These are phyloP conservation scores for Trypanosoma brucei DNA, from an alignment of 208 protist species.

Conservation along the genomic window DNA sequence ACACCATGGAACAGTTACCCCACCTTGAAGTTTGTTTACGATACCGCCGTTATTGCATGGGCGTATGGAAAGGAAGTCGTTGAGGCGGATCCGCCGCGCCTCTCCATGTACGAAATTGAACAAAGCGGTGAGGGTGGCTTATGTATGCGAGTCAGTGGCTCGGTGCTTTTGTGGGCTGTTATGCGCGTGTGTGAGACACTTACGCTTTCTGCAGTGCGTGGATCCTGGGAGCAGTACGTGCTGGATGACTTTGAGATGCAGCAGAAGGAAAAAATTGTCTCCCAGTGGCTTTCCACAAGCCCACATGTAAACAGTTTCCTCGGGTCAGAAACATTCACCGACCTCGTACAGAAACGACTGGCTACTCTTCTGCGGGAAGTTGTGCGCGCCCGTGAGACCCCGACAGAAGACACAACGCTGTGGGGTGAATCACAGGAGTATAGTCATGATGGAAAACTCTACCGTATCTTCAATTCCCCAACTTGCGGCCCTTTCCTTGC, in stretches of 20 bases:
- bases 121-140: constrained; percentile 36
- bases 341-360: constrained; percentile 35
- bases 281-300: constrained; percentile 35
- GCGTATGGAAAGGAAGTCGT: constrained; percentile 22
- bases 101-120: constrained; percentile 30
- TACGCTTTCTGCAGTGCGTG: constrained; percentile 22
- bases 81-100: constrained; percentile 17
- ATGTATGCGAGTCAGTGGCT: constrained; percentile 30
- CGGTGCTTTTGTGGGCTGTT: constrained; percentile 34
- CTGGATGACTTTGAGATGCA: constrained; percentile 39
- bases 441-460: constrained; percentile 65
- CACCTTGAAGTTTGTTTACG: constrained; percentile 61
- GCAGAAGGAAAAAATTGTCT: constrained; percentile 36
- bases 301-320: constrained; percentile 34
- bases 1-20: constrained; percentile 70
- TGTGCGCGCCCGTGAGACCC: constrained; percentile 48
- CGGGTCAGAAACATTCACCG: constrained; percentile 30
- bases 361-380: constrained; percentile 51
- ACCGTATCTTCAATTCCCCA: constrained; percentile 65
- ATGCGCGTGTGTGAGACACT: constrained; percentile 38
- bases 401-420: constrained; percentile 26
- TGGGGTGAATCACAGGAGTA: constrained; percentile 37
- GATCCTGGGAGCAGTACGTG: constrained; percentile 55
- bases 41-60: constrained; percentile 40
- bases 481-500: constrained; percentile 63